phyloP scores from a whole-genome alignment of 768 basidiomycete genomes.

The Gautieria morchelliformis region DNA sequence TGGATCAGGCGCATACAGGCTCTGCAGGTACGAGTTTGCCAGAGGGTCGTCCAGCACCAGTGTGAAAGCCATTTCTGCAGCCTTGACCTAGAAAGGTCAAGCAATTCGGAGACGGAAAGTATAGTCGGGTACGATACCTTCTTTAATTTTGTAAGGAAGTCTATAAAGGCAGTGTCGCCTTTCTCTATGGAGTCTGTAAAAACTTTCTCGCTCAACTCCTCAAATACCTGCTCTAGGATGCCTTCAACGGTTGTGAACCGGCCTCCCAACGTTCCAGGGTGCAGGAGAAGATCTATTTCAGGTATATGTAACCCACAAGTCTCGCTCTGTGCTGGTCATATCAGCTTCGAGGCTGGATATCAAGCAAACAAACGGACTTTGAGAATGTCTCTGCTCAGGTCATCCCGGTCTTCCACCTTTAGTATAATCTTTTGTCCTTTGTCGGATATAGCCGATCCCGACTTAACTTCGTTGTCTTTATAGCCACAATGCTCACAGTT shows the following conservation, averaged over 20 bases:
- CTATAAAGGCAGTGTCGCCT: constrained; percentile 53
- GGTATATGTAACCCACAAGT: constrained; percentile 84
- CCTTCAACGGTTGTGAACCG: constrained; percentile 98
- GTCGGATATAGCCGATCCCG: constrained; percentile 79
- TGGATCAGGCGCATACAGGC: constrained; percentile 92
- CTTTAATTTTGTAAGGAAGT: constrained; percentile 70
- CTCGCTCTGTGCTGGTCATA: constrained; percentile 61
- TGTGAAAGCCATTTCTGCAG: constrained; percentile 73
- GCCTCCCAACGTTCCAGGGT: constrained; percentile 91
- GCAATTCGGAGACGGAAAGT: not conserved
- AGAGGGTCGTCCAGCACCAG: constrained; percentile 92
- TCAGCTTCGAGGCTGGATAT: not conserved
- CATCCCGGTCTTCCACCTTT: constrained; percentile 86
- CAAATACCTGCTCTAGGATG: constrained; percentile 87
- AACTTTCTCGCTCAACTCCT: constrained; percentile 85
- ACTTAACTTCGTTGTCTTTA: constrained; percentile 96
- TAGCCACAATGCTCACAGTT: constrained; percentile 95
- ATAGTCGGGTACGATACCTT: constrained; percentile 35
- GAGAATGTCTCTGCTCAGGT: constrained; percentile 85
- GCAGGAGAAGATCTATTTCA: constrained; percentile 87
- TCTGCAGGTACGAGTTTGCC: constrained; percentile 92
- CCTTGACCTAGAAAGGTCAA: constrained; percentile 49
- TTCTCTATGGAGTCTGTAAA: constrained; percentile 55
- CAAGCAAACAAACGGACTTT: constrained; percentile 48
- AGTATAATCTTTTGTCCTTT: constrained; percentile 82